A percentile compares a stretch with the other conserved stretches of the same genome.
These are phyloP conservation scores for Trichosporon inkin DNA, from an alignment of 1,284 basidiomycete genomes.

Conservation along the genomic window DNA sequence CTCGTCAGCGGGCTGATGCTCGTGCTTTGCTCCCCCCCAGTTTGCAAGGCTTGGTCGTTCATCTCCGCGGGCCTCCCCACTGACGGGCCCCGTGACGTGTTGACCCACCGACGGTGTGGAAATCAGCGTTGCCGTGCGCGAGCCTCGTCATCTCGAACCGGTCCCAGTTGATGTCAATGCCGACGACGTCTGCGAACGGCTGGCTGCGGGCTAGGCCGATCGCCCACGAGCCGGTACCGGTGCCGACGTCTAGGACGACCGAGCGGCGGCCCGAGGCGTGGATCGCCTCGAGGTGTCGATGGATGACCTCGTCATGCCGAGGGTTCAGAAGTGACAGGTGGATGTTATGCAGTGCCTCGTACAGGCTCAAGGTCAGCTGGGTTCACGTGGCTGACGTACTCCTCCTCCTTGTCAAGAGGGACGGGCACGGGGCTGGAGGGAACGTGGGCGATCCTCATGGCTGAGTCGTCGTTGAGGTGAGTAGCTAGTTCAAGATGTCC, in stretches of 20 bases:
- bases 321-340: slow-evolving; percentile 32
- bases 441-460: neutral
- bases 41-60: neutral
- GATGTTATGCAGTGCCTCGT: slow-evolving; percentile 25
- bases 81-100: neutral
- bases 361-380: neutral
- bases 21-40: no score
- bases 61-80: neutral
- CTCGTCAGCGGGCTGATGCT: neutral
- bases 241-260: slow-evolving; percentile 39
- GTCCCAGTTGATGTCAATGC: slow-evolving; percentile 38
- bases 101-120: slow-evolving; percentile 34
- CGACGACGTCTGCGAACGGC: slow-evolving; percentile 37
- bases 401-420: neutral
- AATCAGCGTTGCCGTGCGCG: slow-evolving; percentile 41
- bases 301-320: slow-evolving; percentile 26
- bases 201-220: slow-evolving; percentile 30
- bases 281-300: slow-evolving; percentile 27
- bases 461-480: no score
- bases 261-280: slow-evolving; percentile 36
- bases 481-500: no score
- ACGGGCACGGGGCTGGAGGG: neutral
- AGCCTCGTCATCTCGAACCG: slow-evolving; percentile 16
- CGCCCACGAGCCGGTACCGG: slow-evolving; percentile 34
- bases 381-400: neutral